Percentiles rank a stretch among this genome's conserved stretches.
These are phyloP conservation scores for Uronychia setigera DNA, from an alignment of 73 alveolate genomes.

Conservation along the genomic window DNA sequence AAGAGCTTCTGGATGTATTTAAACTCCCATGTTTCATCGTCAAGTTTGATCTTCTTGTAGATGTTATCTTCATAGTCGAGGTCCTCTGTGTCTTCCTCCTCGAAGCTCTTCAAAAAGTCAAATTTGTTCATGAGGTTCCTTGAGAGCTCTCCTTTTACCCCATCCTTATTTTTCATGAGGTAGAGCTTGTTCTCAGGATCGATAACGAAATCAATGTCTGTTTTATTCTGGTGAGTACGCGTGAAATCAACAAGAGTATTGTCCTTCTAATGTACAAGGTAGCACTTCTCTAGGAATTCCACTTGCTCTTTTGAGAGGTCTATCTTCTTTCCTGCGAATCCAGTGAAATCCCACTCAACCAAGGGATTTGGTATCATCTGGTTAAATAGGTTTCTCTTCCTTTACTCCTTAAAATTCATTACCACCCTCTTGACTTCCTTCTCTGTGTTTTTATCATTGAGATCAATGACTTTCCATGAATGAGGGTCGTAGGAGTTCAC, in stretches of 20 bases:
- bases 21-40: neutral
- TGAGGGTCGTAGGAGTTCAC: neutral
- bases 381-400: neutral
- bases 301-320: neutral
- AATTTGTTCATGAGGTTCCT: neutral
- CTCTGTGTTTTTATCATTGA: no score
- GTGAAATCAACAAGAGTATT: no score
- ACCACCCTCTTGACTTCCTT: neutral
- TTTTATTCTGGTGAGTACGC: no score
- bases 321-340: neutral
- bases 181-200: neutral
- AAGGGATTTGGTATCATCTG: neutral
- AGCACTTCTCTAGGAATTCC: neutral
- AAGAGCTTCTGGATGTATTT: neutral
- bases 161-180: neutral
- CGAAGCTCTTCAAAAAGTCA: neutral
- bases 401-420: neutral
- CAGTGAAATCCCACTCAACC: neutral
- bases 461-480: neutral
- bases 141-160: neutral
- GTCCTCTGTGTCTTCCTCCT: neutral
- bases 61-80: neutral
- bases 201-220: neutral
- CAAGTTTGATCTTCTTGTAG: neutral
- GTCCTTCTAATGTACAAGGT: no score